Percentiles rank a stretch among this genome's conserved stretches.
Conservation (phyloP, 2,329 filamentous ascomycete species). For the Hymenoscyphus fraxineus region DNA sequence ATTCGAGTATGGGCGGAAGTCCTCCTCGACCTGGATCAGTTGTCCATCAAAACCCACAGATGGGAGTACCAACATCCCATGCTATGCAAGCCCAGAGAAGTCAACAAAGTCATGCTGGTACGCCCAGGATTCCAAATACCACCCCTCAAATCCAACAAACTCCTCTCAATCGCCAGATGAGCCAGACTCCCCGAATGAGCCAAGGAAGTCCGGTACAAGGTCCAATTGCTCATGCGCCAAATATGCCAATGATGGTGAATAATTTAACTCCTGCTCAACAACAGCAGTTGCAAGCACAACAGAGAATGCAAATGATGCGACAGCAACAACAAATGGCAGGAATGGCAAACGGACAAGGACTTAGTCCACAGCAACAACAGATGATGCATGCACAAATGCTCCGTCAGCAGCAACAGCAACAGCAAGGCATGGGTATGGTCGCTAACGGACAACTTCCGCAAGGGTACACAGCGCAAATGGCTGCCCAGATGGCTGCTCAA, state of each 20-base stretch:
- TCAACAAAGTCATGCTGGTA: constrained; percentile 64
- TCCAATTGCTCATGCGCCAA: constrained; percentile 56
- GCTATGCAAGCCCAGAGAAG: constrained; percentile 62
- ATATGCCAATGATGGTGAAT: constrained; percentile 52
- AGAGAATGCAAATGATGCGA: constrained; percentile 21
- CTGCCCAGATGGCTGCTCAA: not conserved
- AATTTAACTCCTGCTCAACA: constrained; percentile 33
- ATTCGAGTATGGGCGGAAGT: constrained; percentile 65
- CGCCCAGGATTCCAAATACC: constrained; percentile 57
- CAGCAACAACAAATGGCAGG: constrained; percentile 37
- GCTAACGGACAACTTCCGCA: constrained; percentile 19
- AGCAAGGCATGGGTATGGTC: constrained; percentile 26
- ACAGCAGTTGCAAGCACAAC: constrained; percentile 26
- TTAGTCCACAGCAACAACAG: constrained; percentile 29
- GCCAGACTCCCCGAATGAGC: constrained; percentile 58
- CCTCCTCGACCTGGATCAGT: constrained; percentile 64
- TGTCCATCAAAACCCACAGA: constrained; percentile 52
- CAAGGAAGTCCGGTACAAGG: constrained; percentile 59
- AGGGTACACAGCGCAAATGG: constrained; percentile 25
- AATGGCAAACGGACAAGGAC: constrained; percentile 33
- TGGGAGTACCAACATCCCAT: constrained; percentile 57
- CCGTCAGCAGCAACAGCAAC: constrained; percentile 36
- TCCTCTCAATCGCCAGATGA: constrained; percentile 51
- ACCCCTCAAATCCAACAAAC: constrained; percentile 63
- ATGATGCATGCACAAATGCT: constrained; percentile 20